Evolutionary conservation across 108 stramenopile genomes (phyloP).

Genomic region (Cyclotella baltica): DNA sequence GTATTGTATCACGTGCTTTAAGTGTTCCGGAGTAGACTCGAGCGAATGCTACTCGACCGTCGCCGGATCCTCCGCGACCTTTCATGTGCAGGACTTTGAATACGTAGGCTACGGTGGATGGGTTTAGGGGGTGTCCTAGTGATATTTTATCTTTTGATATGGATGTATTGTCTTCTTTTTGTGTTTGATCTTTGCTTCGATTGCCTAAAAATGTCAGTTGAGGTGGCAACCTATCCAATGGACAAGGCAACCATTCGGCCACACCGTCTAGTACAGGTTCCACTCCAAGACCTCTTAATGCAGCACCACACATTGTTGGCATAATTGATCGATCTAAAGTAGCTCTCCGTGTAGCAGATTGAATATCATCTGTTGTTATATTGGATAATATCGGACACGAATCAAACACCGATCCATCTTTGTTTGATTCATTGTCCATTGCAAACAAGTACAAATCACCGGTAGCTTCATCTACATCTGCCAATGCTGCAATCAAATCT

Average conservation of each 20-base stretch:
- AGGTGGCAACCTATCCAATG: slow-evolving; percentile 86
- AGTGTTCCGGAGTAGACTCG: slow-evolving; percentile 87
- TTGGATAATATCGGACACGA: slow-evolving; percentile 36
- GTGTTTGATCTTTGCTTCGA: slow-evolving; percentile 18
- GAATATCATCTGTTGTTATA: slow-evolving; percentile 68
- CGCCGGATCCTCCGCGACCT: slow-evolving; percentile 88
- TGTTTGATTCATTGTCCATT: slow-evolving; percentile 55
- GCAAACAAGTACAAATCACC: slow-evolving; percentile 79
- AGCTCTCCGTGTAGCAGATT: slow-evolving; percentile 73
- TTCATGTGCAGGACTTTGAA: slow-evolving; percentile 95
- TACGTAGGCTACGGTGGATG: slow-evolving; percentile 78
- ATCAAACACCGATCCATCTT: slow-evolving; percentile 8
- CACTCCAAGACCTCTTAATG: slow-evolving; percentile 91
- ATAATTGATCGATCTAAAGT: slow-evolving; percentile 68
- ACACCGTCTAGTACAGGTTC: slow-evolving; percentile 95
- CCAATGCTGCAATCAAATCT: slow-evolving; percentile 72
- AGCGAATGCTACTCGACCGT: slow-evolving; percentile 90
- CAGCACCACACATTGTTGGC: slow-evolving; percentile 86
- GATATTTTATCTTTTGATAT: slow-evolving; percentile 35
- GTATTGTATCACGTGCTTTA: slow-evolving; percentile 65
- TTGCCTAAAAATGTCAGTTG: slow-evolving; percentile 52
- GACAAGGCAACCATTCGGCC: slow-evolving; percentile 93
- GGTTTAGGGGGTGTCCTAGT: slow-evolving; percentile 81
- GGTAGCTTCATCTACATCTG: slow-evolving; percentile 84
- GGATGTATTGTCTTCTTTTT: neutral